Conservation (phyloP, 331 rosid genomes). For the Quercus tomentella region DNA sequence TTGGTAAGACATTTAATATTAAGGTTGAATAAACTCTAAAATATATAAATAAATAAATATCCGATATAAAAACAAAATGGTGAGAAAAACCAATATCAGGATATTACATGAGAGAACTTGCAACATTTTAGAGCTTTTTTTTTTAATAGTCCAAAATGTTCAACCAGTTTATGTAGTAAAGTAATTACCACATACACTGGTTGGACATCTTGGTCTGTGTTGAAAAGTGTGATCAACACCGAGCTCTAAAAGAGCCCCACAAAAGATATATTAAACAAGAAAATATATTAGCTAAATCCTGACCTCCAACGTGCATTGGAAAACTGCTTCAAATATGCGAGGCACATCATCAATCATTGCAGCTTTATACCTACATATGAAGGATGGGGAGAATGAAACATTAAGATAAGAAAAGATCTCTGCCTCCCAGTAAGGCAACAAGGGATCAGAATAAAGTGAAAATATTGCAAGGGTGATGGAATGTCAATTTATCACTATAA, state of each 20-base stretch:
- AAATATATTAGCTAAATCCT: slow-evolving; percentile 8
- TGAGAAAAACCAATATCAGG: background rate
- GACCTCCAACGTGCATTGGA: slow-evolving; percentile 94
- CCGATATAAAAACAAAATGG: too few species aligned
- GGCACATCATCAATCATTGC: slow-evolving; percentile 87
- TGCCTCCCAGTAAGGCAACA: background rate
- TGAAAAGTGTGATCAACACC: background rate
- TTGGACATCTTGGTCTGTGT: background rate
- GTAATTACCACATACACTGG: background rate
- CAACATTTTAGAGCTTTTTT: background rate
- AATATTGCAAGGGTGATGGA: background rate
- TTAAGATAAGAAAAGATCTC: background rate
- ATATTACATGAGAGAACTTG: background rate
- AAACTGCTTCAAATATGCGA: slow-evolving; percentile 93
- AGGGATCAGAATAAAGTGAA: background rate
- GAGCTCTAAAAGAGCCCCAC: background rate
- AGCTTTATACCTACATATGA: slow-evolving; percentile 59
- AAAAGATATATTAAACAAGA: background rate
- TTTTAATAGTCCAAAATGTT: too few species aligned
- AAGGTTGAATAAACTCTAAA: background rate
- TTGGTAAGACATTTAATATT: background rate
- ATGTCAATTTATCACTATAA: background rate
- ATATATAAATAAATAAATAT: background rate
- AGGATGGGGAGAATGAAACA: slow-evolving; percentile 3
- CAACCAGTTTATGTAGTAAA: too few species aligned